Percentiles rank a stretch among this genome's conserved stretches.
Conservation (phyloP, 129 eudicot genomes). For the Smallanthus sonchifolius region DNA sequence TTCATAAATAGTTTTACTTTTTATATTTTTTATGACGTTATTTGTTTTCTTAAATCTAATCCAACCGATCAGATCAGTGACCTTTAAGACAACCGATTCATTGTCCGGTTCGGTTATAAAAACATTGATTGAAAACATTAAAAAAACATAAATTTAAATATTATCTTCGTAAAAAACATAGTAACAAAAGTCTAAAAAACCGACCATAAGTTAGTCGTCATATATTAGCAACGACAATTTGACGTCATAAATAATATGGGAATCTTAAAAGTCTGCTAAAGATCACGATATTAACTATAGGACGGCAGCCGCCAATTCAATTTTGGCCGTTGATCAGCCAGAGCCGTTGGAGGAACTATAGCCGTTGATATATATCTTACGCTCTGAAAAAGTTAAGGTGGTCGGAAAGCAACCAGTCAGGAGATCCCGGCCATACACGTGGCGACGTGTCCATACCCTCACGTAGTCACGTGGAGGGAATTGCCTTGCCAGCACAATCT, state of each 20-base stretch:
- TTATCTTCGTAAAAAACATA: not conserved
- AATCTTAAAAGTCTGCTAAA: constrained; percentile 13
- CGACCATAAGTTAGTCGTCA: constrained; percentile 7
- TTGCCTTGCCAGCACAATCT: constrained; percentile 30
- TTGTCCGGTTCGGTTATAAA: no score
- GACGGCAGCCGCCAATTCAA: constrained; percentile 74
- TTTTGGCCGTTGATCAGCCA: constrained; percentile 34
- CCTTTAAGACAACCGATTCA: no score
- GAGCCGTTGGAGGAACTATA: constrained; percentile 33
- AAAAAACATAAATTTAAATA: no score
- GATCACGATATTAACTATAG: constrained; percentile 27
- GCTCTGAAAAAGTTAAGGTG: constrained; percentile 26
- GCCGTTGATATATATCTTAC: constrained; percentile 43
- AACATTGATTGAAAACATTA: no score
- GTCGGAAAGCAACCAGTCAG: constrained; percentile 12
- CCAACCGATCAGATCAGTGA: no score
- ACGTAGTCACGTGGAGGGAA: constrained; percentile 43
- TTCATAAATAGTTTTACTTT: no score
- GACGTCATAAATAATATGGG: constrained; percentile 17
- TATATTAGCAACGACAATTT: constrained; percentile 19
- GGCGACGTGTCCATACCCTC: constrained; percentile 12
- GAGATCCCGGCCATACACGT: constrained; percentile 41
- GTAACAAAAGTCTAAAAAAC: not conserved
- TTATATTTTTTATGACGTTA: no score
- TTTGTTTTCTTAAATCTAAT: no score